Evolutionary conservation across 2,329 filamentous ascomycete species (phyloP), one percentile per base, ranked within the genome.

Genomic region (Fusarium caatingaense): DNA sequence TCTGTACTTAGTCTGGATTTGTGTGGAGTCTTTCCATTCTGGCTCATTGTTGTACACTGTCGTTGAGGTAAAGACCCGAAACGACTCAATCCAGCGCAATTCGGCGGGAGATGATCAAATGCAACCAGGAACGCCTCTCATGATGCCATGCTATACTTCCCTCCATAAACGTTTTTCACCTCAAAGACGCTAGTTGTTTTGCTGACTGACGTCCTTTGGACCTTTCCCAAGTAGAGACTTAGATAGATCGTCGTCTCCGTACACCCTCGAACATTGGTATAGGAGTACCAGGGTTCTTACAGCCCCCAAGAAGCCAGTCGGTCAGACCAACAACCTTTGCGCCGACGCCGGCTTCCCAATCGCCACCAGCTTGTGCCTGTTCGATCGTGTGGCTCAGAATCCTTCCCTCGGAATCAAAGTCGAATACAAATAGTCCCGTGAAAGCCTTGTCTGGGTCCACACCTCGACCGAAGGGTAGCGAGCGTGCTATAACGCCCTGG

Each of bases 361-460:
- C 89, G 41, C 91, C 89, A 18, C 91, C 90, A 75, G 96, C 91
- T 74, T 98, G 92, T 2, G 93, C 92, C 81, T 97, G 93, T 81
- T 99, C 96, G 75, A 99, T 98, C 0, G 93, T 97, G 79, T 98
- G 96, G 72, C 89, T 93, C 49, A 92, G 81, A 37, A 99, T 89
- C 68, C 93, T 87, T 2, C 96, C 96, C 74, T 97, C 88, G 48
- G 89, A 86, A 76, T 98, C 96, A 78, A 99, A 99, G 71, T 97
- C 93, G 78, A 99, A 99, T 63, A 97, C 91, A 80, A 98, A 99
- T 13, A 98, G 81, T 0, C 96, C 96, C 2, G 90, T 93, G 74
- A 98, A 98, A 76, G 94, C 92, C 75, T 92, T 91, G 65, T 88
- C 87, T 51, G 88, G 86, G 59, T 88, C 87, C 6, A 76, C 80